Base-by-base conservation (phyloP, 2,329 filamentous ascomycete genomes). In the Camillea tinctor region DNA sequence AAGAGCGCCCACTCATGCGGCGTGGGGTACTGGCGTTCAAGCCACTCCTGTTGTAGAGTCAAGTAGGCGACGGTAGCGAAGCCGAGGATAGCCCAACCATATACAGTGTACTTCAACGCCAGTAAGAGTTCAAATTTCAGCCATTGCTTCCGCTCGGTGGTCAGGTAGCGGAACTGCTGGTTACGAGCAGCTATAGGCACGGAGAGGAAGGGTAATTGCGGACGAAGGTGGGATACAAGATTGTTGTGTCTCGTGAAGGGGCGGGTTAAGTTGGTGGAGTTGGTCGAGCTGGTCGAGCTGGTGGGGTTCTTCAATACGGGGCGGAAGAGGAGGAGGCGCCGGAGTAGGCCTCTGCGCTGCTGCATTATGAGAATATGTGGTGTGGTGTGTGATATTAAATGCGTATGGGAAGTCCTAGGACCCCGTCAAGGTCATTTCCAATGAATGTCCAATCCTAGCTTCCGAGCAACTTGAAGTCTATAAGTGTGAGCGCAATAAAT, bases 1-100 rank as follows among this genome's bases (percentile, higher is more conserved):
- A 86, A 76, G 74, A 87, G 89, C 0, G 79, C 79, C 92, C 93
- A 97, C 73, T 96, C 93, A 23, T 85, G 83, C 1, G 94, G 93
- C 1, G 92, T 93, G 0, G 93, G 93, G 72, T 88, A 91, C 56
- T 84, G 80, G 53, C 88, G 83, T 76, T 97, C 93, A 51, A 91
- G 80, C 61, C 82, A 79, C 74, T 96, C 92, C 69, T 93, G 88
- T 70, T 89, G 82, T 40, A 92, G 72, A 17, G 88, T 88, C 64
- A 87, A 85, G 65, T 83, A 82, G 48, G 88, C 84, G 9, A 90
- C 77, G 48, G 85, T 78, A 50, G 87, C 75, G 60, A 89, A 83
- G 51, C 83, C 77, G 7, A 87, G 74, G 49, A 88, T 83, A 15
- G 86, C 83, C 81, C 88, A 93, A 49, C 91, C 74, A 24, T 85